A percentile compares a stretch with the other conserved stretches of the same genome.
phyloP scores from a whole-genome alignment of 352 stramenopile genomes.

The Pythium coloratum region DNA sequence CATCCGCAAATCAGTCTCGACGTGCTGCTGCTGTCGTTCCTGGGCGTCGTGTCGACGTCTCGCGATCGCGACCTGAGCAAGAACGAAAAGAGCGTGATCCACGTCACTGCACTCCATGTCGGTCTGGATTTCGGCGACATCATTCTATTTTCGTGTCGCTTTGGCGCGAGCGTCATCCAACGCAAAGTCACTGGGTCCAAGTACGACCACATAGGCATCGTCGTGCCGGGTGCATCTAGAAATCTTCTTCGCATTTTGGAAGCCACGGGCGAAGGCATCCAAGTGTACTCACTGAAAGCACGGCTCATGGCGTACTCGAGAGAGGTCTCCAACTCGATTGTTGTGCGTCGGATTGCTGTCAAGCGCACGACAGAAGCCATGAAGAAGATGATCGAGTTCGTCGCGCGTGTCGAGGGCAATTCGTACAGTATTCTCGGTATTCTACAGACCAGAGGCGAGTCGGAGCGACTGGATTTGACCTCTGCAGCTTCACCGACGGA shows the following conservation, averaged over 20 bases:
- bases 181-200: conserved; percentile 78
- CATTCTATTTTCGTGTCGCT: conserved; percentile 79
- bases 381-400: conserved; percentile 51
- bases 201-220: conserved; percentile 83
- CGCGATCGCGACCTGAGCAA: conserved; percentile 62
- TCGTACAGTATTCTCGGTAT: conserved; percentile 85
- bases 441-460: conserved; percentile 54
- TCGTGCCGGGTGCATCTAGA: conserved; percentile 61
- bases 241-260: conserved; percentile 77
- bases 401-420: conserved; percentile 72
- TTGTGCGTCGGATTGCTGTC: conserved; percentile 54
- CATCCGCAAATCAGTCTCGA: conserved; percentile 52
- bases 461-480: conserved; percentile 31
- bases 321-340: conserved; percentile 82
- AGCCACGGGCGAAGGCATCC: conserved; percentile 75
- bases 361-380: conserved; percentile 47
- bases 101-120: conserved; percentile 76
- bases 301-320: conserved; percentile 76
- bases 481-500: conserved; percentile 12
- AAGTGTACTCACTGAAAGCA: conserved; percentile 77
- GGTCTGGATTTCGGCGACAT: conserved; percentile 72
- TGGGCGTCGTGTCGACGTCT: conserved; percentile 71
- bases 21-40: conserved; percentile 72
- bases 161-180: conserved; percentile 75
- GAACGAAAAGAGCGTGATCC: conserved; percentile 61